Evolutionary conservation across 164 flowering plant species (phyloP).

Genomic region (grape (Vitis vinifera)): ASM3070453v1 NC_081815.1:2481001-2481500

Average conservation of each 20-base stretch:
- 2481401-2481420: slow-evolving; percentile 65
- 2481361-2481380: slow-evolving; percentile 29
- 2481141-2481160: not conserved
- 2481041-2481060: no score
- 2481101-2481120: not conserved
- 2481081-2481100: not conserved
- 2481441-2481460: slow-evolving; percentile 4
- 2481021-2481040: no score
- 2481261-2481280: not conserved
- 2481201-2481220: not conserved
- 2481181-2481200: not conserved
- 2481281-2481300: slow-evolving; percentile 47
- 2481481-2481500: slow-evolving; percentile 6
- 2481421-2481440: slow-evolving; percentile 22
- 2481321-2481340: slow-evolving; percentile 73
- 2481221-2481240: not conserved
- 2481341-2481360: slow-evolving; percentile 40
- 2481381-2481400: slow-evolving; percentile 55
- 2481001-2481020: no score
- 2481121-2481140: not conserved
- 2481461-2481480: slow-evolving; percentile 29
- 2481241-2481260: not conserved
- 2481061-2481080: not conserved
- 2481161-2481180: not conserved
- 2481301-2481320: slow-evolving; percentile 59